Conservation (phyloP, 2,329 filamentous ascomycete species). For the Ceratocystiopsis sp. region DNA sequence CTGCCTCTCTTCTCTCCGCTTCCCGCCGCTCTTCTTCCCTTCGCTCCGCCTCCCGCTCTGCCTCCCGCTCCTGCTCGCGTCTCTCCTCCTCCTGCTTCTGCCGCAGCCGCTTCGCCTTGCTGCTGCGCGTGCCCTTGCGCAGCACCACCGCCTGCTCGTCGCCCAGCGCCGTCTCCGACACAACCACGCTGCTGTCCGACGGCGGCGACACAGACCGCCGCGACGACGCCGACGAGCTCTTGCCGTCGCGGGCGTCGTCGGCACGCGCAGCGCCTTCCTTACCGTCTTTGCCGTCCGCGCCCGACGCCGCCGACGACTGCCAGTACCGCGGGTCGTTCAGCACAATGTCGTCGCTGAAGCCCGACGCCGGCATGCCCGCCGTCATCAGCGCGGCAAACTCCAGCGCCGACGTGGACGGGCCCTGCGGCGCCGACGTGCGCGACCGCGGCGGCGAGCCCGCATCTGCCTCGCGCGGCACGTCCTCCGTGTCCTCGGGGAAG, state of each 20-base stretch:
- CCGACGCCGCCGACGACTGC: conserved; percentile 45
- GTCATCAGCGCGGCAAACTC: conserved; percentile 54
- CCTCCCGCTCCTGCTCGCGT: background rate
- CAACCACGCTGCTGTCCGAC: background rate
- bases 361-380: conserved; percentile 49
- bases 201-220: background rate
- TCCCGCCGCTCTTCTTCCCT: background rate
- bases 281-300: conserved; percentile 8
- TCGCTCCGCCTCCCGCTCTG: background rate
- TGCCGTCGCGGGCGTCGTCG: conserved; percentile 25
- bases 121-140: conserved; percentile 3
- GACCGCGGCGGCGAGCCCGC: conserved; percentile 40
- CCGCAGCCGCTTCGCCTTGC: conserved; percentile 3
- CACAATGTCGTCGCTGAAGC: conserved; percentile 54
- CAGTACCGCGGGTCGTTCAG: conserved; percentile 48
- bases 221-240: conserved; percentile 4
- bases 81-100: background rate
- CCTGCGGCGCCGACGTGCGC: conserved; percentile 23
- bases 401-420: conserved; percentile 14
- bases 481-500: conserved; percentile 1
- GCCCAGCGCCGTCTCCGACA: conserved; percentile 10
- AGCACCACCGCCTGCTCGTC: conserved; percentile 2
- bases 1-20: no score
- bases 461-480: conserved; percentile 13
- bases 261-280: no score